Evolutionary conservation across 1,139 yeast genomes (phyloP).

Genomic region (Saccharomyces uvarum): DNA sequence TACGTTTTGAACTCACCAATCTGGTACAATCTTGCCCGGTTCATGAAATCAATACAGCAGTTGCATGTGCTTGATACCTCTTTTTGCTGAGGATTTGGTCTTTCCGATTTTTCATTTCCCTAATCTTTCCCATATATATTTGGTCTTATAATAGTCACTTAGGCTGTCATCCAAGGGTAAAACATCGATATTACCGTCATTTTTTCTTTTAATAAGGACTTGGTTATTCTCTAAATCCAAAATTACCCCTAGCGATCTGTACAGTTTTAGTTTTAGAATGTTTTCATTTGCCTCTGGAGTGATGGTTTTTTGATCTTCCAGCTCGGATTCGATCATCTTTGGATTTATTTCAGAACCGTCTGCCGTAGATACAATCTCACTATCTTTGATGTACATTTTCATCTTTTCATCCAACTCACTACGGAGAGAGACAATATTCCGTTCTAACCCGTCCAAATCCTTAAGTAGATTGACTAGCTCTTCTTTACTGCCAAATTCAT

Average conservation of each 20-base stretch:
- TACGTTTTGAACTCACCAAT: background rate
- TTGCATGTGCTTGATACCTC: no score
- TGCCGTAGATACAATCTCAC: slow-evolving; percentile 6
- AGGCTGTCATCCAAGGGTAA: slow-evolving; percentile 22
- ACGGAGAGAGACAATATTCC: slow-evolving; percentile 12
- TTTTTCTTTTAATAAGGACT: slow-evolving; percentile 20
- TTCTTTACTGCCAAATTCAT: slow-evolving; percentile 12
- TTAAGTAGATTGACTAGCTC: slow-evolving; percentile 13
- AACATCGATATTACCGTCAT: slow-evolving; percentile 16
- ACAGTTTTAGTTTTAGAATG: slow-evolving; percentile 25
- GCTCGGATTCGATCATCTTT: slow-evolving; percentile 5
- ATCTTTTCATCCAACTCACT: slow-evolving; percentile 17
- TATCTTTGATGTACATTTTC: slow-evolving; percentile 6
- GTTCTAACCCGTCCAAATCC: slow-evolving; percentile 23
- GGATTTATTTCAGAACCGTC: slow-evolving; percentile 8
- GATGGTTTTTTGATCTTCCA: slow-evolving; percentile 6
- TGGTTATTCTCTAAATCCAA: slow-evolving; percentile 25
- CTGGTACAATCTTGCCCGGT: background rate
- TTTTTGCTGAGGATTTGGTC: no score
- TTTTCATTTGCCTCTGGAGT: slow-evolving; percentile 18
- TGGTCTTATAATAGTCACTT: slow-evolving; percentile 25
- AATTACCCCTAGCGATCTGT: slow-evolving; percentile 27
- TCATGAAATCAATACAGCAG: background rate
- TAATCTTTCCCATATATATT: slow-evolving; percentile 26
- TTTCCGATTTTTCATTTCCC: slow-evolving; percentile 4